phyloP scores from a whole-genome alignment of 2,329 filamentous ascomycete genomes.

The Exophiala sp. region DNA sequence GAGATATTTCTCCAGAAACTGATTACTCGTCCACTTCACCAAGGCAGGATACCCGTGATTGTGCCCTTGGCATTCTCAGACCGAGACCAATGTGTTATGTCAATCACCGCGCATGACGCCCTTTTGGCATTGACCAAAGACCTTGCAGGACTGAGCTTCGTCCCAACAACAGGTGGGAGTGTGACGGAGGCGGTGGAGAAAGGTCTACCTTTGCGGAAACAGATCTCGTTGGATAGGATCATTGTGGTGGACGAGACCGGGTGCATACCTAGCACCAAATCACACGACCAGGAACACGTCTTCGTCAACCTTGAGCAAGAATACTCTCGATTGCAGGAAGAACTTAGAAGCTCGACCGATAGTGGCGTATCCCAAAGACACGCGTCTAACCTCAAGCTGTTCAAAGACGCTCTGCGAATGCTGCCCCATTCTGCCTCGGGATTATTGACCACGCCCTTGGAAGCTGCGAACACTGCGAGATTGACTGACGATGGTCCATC shows the following conservation, averaged over 20 bases:
- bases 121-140: constrained; percentile 74
- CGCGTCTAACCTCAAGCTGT: constrained; percentile 55
- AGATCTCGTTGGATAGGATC: constrained; percentile 72
- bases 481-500: constrained; percentile 33
- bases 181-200: constrained; percentile 38
- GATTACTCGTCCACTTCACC: constrained; percentile 62
- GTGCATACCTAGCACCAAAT: constrained; percentile 61
- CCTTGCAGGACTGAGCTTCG: constrained; percentile 64
- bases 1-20: constrained; percentile 45
- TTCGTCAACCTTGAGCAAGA: constrained; percentile 96
- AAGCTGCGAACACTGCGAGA: constrained; percentile 64
- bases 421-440: constrained; percentile 82
- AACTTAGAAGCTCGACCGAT: constrained; percentile 48
- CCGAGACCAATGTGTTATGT: constrained; percentile 46
- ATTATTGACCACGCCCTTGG: constrained; percentile 79
- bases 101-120: constrained; percentile 59
- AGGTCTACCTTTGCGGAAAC: constrained; percentile 43
- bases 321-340: constrained; percentile 63
- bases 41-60: constrained; percentile 69
- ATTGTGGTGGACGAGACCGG: constrained; percentile 86
- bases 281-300: constrained; percentile 59
- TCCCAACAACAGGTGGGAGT: constrained; percentile 42
- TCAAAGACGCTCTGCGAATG: constrained; percentile 66
- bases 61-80: constrained; percentile 61
- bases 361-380: constrained; percentile 26